Percentiles rank a stretch among this genome's conserved stretches.
These are phyloP conservation scores for Petrea volubilis DNA, from an alignment of 257 asterid genomes.

Conservation along the genomic window DNA sequence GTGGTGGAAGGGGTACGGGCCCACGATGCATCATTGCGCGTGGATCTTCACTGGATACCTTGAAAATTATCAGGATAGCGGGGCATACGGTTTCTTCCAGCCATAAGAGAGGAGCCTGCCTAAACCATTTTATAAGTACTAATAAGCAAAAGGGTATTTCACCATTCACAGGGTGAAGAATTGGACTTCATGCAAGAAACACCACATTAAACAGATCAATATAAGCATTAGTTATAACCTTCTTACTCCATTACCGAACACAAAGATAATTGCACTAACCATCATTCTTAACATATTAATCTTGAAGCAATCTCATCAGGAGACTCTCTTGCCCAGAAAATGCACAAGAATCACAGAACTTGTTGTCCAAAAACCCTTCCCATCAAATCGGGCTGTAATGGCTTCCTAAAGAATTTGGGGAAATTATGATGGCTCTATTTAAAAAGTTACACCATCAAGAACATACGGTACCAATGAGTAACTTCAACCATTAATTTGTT, in stretches of 20 bases:
- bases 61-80: constrained; percentile 53
- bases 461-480: neutral
- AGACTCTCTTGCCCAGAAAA: neutral
- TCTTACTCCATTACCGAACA: neutral
- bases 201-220: neutral
- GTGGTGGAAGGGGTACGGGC: constrained; percentile 54
- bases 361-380: neutral
- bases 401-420: neutral
- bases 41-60: constrained; percentile 56
- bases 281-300: neutral
- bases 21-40: constrained; percentile 45
- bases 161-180: neutral
- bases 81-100: constrained; percentile 73
- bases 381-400: neutral
- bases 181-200: neutral
- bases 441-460: neutral
- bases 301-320: neutral
- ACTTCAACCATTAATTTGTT: neutral
- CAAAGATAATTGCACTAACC: neutral
- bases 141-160: neutral
- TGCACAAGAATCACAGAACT: neutral
- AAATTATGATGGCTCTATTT: neutral
- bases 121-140: neutral
- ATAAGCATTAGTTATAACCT: neutral
- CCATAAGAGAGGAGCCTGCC: constrained; percentile 42